phyloP scores from a whole-genome alignment of 2,329 filamentous ascomycete species.

The Akanthomyces muscarius region DNA sequence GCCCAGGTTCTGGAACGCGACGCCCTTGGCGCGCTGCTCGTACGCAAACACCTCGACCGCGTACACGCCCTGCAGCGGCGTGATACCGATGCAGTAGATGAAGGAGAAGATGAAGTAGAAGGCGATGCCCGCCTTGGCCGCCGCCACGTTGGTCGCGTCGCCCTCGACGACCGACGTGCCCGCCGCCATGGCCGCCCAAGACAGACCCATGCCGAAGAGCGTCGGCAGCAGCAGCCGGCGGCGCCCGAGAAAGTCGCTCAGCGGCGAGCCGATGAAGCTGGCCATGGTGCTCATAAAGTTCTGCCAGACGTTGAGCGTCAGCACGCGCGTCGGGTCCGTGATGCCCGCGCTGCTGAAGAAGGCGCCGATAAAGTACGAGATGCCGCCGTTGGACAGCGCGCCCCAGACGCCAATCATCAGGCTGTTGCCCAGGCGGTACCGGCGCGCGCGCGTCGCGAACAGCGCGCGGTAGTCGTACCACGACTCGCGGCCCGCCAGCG shows the following conservation, averaged over 20 bases:
- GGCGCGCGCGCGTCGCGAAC: constrained; percentile 37
- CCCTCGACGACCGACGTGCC: constrained; percentile 48
- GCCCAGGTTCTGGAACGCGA: constrained; percentile 34
- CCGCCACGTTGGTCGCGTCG: constrained; percentile 32
- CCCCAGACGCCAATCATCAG: constrained; percentile 30
- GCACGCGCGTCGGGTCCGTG: constrained; percentile 29
- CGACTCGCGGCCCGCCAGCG: constrained; percentile 42
- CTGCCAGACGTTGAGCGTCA: constrained; percentile 16
- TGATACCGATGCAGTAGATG: constrained; percentile 38
- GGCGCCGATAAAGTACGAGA: constrained; percentile 47
- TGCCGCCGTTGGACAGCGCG: constrained; percentile 30
- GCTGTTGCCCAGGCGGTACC: constrained; percentile 40
- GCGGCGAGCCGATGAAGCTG: constrained; percentile 14
- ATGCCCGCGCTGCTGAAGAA: constrained; percentile 50
- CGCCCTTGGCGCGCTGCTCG: constrained; percentile 46
- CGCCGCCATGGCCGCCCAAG: constrained; percentile 31
- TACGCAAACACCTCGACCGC: constrained; percentile 44
- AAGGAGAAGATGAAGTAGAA: constrained; percentile 48
- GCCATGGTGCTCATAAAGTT: constrained; percentile 17
- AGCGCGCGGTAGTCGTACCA: constrained; percentile 49
- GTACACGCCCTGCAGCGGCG: constrained; percentile 31
- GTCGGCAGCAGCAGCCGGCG: constrained; percentile 11
- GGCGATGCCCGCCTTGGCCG: constrained; percentile 42
- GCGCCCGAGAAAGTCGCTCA: constrained; percentile 11
- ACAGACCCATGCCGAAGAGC: constrained; percentile 10